A percentile compares a stretch with the other conserved stretches of the same genome.
Conservation (phyloP, 192 early-diverging fungal species). For the Linnemannia elongata region DNA sequence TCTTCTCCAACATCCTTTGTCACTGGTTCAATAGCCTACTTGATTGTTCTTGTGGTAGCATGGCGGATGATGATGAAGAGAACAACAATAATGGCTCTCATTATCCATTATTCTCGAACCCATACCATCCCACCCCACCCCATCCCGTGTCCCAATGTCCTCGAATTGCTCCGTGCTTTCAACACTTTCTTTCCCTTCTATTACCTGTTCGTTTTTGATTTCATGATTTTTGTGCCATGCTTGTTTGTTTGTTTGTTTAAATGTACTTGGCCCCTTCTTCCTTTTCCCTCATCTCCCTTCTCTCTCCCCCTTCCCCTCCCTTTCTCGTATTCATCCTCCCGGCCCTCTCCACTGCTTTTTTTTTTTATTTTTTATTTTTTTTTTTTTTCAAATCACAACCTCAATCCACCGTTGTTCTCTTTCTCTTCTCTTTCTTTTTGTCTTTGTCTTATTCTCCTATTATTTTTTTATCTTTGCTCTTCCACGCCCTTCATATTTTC, state of each 20-base stretch:
- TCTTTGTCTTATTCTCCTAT: neutral
- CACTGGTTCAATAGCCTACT: too few species aligned
- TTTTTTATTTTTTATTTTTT: neutral
- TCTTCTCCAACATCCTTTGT: too few species aligned
- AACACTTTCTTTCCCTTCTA: neutral
- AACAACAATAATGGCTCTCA: neutral
- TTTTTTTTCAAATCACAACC: neutral
- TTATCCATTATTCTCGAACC: neutral
- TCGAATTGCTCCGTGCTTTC: neutral
- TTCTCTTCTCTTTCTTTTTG: neutral
- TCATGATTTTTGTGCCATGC: conserved; percentile 1
- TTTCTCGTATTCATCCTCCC: neutral
- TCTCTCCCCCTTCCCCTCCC: neutral
- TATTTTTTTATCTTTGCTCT: neutral
- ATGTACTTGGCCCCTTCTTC: too few species aligned
- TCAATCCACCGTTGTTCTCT: neutral
- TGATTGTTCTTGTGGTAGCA: too few species aligned
- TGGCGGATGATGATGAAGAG: too few species aligned
- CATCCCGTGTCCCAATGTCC: neutral
- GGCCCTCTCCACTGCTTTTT: neutral
- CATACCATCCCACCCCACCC: neutral
- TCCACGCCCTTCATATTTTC: neutral
- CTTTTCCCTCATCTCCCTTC: neutral
- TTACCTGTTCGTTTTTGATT: neutral
- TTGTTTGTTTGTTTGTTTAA: neutral